phyloP scores from a whole-genome alignment of 768 basidiomycete species.

The Mycena albidolilacea region DNA sequence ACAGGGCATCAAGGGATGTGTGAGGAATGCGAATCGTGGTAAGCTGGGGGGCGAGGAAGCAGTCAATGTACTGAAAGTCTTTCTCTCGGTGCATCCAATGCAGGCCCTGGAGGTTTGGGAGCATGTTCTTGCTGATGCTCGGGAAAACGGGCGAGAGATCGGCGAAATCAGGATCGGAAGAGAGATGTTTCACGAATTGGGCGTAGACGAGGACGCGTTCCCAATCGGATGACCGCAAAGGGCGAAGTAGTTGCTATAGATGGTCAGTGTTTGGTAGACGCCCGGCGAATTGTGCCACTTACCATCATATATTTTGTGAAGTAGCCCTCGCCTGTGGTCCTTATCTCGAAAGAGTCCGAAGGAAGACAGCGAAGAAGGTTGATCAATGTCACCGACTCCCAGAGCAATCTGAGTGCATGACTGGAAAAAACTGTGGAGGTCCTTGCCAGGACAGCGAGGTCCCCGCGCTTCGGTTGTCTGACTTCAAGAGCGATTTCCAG shows the following conservation, averaged over 20 bases:
- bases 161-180: not conserved
- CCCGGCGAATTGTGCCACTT: not conserved
- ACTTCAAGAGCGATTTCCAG: not conserved
- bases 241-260: constrained; percentile 3
- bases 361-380: constrained; percentile 15
- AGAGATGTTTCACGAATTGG: constrained; percentile 10
- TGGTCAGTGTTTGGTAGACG: not conserved
- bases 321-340: not conserved
- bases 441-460: constrained; percentile 20
- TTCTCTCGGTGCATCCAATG: constrained; percentile 3
- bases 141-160: constrained; percentile 15
- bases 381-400: not conserved
- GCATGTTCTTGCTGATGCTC: not conserved
- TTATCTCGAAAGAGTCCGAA: constrained; percentile 1
- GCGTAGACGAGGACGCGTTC: constrained; percentile 5
- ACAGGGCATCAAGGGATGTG: not conserved
- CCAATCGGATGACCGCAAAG: not conserved
- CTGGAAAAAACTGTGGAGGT: constrained; percentile 10
- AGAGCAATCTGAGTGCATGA: constrained; percentile 7
- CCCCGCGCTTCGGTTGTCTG: constrained; percentile 1
- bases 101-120: constrained; percentile 9
- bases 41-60: constrained; percentile 6
- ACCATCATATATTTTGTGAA: constrained; percentile 13
- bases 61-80: constrained; percentile 17
- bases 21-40: constrained; percentile 4